phyloP scores from a whole-genome alignment of 352 stramenopile genomes.

The Globisporangium camurandrum region DNA sequence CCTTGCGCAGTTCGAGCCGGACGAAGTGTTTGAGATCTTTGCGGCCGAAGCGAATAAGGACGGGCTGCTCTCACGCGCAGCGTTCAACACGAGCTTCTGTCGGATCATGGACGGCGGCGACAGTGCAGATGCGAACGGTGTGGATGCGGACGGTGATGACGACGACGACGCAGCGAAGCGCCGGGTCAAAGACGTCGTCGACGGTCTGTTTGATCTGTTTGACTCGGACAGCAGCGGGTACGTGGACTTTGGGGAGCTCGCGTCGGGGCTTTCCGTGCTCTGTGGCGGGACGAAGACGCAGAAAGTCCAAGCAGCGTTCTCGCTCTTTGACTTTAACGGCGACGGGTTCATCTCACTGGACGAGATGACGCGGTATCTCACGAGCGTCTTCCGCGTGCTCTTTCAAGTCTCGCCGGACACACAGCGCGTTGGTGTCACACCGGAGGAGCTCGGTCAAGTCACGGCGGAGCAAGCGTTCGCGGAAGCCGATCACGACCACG shows the following conservation, averaged over 20 bases:
- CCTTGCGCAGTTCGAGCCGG: slow-evolving; percentile 60
- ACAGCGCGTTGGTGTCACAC: slow-evolving; percentile 45
- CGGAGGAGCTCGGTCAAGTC: slow-evolving; percentile 72
- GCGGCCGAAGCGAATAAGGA: slow-evolving; percentile 65
- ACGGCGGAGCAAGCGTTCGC: slow-evolving; percentile 76
- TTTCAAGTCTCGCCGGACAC: slow-evolving; percentile 73
- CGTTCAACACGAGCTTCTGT: slow-evolving; percentile 75
- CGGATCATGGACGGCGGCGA: slow-evolving; percentile 37
- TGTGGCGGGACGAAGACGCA: slow-evolving; percentile 82
- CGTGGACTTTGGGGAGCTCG: slow-evolving; percentile 82
- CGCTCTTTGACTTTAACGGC: slow-evolving; percentile 84
- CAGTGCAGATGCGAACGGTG: neutral
- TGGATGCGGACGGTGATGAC: slow-evolving; percentile 4
- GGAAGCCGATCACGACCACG: slow-evolving; percentile 56
- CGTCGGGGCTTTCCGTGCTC: slow-evolving; percentile 73
- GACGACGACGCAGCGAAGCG: slow-evolving; percentile 21
- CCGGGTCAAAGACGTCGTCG: slow-evolving; percentile 49
- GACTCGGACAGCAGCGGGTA: slow-evolving; percentile 60
- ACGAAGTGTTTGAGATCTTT: slow-evolving; percentile 87
- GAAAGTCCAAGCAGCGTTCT: slow-evolving; percentile 80
- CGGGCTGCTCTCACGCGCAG: slow-evolving; percentile 55
- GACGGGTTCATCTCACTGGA: slow-evolving; percentile 84
- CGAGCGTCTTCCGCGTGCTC: slow-evolving; percentile 82
- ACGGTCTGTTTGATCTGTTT: slow-evolving; percentile 77
- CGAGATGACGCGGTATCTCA: slow-evolving; percentile 84